Base-by-base conservation (phyloP, 345 rosid genomes). In the Balakata baccata region DNA sequence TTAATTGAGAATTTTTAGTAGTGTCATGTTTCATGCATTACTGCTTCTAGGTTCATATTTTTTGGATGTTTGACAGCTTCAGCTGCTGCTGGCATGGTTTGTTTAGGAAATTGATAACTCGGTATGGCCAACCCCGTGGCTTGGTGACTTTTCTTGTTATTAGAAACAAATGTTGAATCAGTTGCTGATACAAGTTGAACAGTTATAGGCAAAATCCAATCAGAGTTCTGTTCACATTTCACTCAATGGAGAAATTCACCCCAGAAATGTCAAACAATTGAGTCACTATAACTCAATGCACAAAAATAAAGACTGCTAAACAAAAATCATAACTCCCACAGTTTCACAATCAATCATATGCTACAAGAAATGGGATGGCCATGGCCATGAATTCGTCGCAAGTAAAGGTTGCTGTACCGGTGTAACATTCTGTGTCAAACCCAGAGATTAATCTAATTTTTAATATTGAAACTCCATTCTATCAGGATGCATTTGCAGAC, bases 291-390 rank as follows among this genome's bases (percentile, higher is more conserved):
- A 67, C 14, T 34, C 58, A 49, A 49, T 66, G 34, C n/a, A 25
- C 37, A 14, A 17, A 11, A n/a, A 38, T 11, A 62, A 43, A 41
- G 13, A 43, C 23, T 5, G 23, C 38, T n/a, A 38, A 47, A 60
- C 18, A 9, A 64, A 53, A 34, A 46, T 18, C 11, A 29, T 17
- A 7, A 12, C 45, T 4, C 20, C 50, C 2, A 3, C n/a, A 53
- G 68, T 9, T 25, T 58, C 23, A 10, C 6, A 53, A 25, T 86
- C 84, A 87, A 67, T 84, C 85, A 65, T 87, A 83, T 25, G 84
- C 78, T 20, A 84, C 85, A 13, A 88, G 82, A 80, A 87, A 92
- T 11, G 95, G 97, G 75, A 87, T 79, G 65, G 86, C 83, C 82
- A 80, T 81, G 38, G 75, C 74, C 89, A 89, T 79, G 81, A 92